These are phyloP conservation scores for Penicillium thymicola DNA, from an alignment of 2,329 filamentous ascomycete genomes.

Conservation along the genomic window DNA sequence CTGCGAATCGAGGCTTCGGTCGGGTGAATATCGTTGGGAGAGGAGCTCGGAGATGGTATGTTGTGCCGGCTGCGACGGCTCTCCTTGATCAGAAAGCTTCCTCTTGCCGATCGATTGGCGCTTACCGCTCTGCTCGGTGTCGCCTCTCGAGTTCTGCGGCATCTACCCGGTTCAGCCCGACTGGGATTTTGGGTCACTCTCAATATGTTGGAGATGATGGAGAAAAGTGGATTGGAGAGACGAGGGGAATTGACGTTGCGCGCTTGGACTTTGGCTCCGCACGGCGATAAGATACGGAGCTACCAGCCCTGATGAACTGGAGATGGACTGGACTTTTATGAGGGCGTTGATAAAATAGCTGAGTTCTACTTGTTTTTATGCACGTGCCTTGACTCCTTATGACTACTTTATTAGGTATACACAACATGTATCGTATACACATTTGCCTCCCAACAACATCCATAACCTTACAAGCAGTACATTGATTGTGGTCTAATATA, in stretches of 20 bases:
- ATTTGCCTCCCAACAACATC: neutral
- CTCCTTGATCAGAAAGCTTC: conserved; percentile 38
- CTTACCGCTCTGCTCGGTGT: conserved; percentile 44
- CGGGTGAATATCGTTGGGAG: conserved; percentile 29
- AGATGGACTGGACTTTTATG: neutral
- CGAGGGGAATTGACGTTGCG: conserved; percentile 23
- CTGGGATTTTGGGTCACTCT: conserved; percentile 5
- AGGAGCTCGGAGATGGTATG: conserved; percentile 48
- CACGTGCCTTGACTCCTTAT: neutral
- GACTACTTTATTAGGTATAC: neutral
- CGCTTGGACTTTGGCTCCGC: conserved; percentile 18
- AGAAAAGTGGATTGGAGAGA: neutral
- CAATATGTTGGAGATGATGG: neutral
- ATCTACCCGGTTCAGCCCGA: conserved; percentile 42
- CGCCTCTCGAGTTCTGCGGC: conserved; percentile 38
- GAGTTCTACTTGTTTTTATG: neutral
- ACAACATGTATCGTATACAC: neutral
- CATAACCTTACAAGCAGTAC: neutral
- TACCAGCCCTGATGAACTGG: neutral
- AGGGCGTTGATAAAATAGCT: neutral
- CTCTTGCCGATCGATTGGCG: conserved; percentile 43
- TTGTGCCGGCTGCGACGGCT: conserved; percentile 36
- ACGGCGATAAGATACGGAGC: conserved; percentile 27
- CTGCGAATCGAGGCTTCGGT: conserved; percentile 28
- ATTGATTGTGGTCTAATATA: no score